These are phyloP conservation scores for Ophiostoma perfectum DNA, from an alignment of 2,329 filamentous ascomycete genomes.

Conservation along the genomic window DNA sequence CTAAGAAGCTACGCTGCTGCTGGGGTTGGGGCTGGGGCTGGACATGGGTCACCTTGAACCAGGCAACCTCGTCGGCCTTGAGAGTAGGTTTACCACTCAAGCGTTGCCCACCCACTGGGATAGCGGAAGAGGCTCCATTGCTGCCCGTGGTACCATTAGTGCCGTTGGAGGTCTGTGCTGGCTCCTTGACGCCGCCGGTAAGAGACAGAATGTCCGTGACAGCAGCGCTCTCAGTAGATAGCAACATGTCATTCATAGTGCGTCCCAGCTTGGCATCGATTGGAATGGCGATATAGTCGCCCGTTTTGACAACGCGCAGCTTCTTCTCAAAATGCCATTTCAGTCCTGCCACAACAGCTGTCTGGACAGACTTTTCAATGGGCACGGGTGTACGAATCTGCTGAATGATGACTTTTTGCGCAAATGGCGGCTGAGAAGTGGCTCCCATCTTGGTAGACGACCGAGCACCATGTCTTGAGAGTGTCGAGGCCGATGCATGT, in stretches of 20 bases:
- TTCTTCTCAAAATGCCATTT: conserved; percentile 85
- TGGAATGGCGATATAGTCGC: conserved; percentile 82
- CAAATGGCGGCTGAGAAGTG: conserved; percentile 53
- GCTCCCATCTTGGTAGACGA: conserved; percentile 46
- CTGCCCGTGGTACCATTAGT: background rate
- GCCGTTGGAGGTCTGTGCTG: background rate
- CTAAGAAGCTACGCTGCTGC: conserved; percentile 30
- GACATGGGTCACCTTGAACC: conserved; percentile 86
- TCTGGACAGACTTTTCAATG: conserved; percentile 77
- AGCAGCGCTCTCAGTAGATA: conserved; percentile 52
- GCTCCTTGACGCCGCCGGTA: conserved; percentile 36
- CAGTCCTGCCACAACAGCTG: conserved; percentile 76
- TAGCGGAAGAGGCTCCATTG: conserved; percentile 21
- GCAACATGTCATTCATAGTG: conserved; percentile 67
- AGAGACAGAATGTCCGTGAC: conserved; percentile 65
- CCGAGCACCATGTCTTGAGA: conserved; percentile 38
- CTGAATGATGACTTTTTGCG: conserved; percentile 74
- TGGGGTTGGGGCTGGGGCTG: conserved; percentile 42
- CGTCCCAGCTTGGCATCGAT: conserved; percentile 81
- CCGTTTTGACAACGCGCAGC: conserved; percentile 74
- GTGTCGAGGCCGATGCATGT: background rate
- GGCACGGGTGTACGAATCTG: conserved; percentile 87
- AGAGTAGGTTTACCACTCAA: conserved; percentile 23
- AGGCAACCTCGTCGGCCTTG: conserved; percentile 63
- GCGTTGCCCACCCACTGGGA: background rate